Base-by-base conservation (phyloP, 257 asterid species). In the Fraxinus quadrangulata region DNA sequence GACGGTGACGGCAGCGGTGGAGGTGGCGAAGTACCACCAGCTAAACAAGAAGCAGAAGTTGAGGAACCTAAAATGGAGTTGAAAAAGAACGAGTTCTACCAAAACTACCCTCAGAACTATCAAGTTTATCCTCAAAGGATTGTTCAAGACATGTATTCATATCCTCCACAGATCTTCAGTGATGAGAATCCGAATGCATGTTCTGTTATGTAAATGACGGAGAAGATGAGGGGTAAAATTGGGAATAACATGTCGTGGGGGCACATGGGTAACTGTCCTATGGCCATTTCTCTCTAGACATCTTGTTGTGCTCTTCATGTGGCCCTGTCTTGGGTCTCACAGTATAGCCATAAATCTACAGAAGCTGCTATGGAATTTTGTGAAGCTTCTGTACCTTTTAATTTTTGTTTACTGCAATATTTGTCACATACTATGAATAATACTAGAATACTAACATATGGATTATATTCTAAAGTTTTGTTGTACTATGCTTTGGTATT, bases 161-260 rank as follows among this genome's bases (percentile, higher is more conserved):
- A 86, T 70, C 88, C 90, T 2, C 92, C 92, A 16, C 92, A 88
- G 83, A 86, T 88, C 72, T 88, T 88, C 51, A 88, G 92, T 68
- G 92, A 88, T 70, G 92, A 88, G 88, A 88, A 88, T 73, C 92
- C 92, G 28, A 86, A 88, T 72, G 90, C 92, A 24, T 88, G 92
- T 51, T 14, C 79, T 6, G 86, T 88, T 30, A 85, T 88, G 90
- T 88, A 83, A 88, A 82, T 80, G 67, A 6, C 16, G 75, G 19
- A 8, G 49, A 54, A 6, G 28, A 2, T 10, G 78, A 67, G 74
- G 88, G 88, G 81, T 75, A 81, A 23, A 83, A 77, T 70, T 68
- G 86, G 82, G 81, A 87, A 63, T 19, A 16, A 63, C 36, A 24
- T 26, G 19, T 66, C 45, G 17, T 7, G 54, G 10, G 23, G 2